phyloP scores from a whole-genome alignment of 2,329 filamentous ascomycete genomes.

The Saccharata proteae region DNA sequence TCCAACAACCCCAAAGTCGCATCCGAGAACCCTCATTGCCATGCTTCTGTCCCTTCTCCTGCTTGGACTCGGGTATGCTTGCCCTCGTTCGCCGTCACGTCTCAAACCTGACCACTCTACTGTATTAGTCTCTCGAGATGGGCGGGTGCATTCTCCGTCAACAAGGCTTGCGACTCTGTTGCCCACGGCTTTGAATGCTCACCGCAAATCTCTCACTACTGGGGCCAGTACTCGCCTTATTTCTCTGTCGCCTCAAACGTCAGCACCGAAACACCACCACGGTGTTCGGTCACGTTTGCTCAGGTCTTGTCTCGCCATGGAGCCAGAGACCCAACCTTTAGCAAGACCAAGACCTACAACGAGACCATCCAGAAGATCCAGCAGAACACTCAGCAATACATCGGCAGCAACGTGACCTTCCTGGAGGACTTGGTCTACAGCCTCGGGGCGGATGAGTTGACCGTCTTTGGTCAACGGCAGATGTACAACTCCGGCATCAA shows the following conservation, averaged over 20 bases:
- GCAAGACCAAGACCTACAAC: conserved; percentile 54
- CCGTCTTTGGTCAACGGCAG: conserved; percentile 54
- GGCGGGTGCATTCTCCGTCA: too few species aligned
- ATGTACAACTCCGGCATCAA: conserved; percentile 63
- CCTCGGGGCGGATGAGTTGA: conserved; percentile 58
- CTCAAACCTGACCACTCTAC: too few species aligned
- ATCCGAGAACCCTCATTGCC: too few species aligned
- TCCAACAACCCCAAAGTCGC: too few species aligned
- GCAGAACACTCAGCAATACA: conserved; percentile 39
- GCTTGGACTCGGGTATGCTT: too few species aligned
- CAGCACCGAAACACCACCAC: conserved; percentile 45
- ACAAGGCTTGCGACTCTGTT: conserved; percentile 39
- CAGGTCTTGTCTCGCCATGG: conserved; percentile 77
- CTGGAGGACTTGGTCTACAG: conserved; percentile 59
- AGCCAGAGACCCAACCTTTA: conserved; percentile 63
- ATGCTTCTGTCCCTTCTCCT: too few species aligned
- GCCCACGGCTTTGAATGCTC: conserved; percentile 51
- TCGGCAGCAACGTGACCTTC: conserved; percentile 52
- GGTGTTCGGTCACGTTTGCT: conserved; percentile 68
- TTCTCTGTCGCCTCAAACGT: conserved; percentile 62
- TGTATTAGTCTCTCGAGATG: too few species aligned
- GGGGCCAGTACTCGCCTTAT: conserved; percentile 84
- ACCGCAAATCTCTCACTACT: conserved; percentile 50
- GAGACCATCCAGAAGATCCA: conserved; percentile 56
- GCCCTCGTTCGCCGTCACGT: too few species aligned